Base-by-base conservation (phyloP, 768 basidiomycete genomes). In the Mycena alexandri region DNA sequence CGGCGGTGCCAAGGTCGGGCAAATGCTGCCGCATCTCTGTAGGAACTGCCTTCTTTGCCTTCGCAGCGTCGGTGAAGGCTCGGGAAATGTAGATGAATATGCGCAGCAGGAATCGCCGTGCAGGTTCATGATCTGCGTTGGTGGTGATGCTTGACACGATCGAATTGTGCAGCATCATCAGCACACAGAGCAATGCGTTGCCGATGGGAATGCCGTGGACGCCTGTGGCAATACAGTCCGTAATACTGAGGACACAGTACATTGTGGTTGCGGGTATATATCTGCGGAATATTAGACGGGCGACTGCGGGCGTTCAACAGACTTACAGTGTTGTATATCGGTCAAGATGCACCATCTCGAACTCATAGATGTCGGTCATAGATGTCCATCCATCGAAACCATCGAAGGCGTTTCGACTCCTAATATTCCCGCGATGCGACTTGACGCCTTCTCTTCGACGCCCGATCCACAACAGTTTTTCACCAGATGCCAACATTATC, bases 41-140 rank as follows among this genome's bases (percentile, higher is more conserved):
- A 5, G n/a, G 33, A n/a, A 19, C 16, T 2, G 21, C 5, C 5
- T 43, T 21, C 9, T 16, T 43, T 12, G 5, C 1, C 41, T 16
- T 42, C 6, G 24, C 21, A 4, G 5, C 11, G 11, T 48, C 42
- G 2, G 33, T 36, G 13, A 60, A 47, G 2, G 44, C 46, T 9
- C 48, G 46, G 2, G n/a, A n/a, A 2, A 33, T 7, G 19, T 48
- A 60, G n/a, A 60, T 50, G 33, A 60, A 60, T 0, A 60, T 60
- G 0, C 47, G 58, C 0, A 50, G 19, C 0, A 60, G 29, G 22
- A 60, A 60, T 4, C 46, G 58, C 3, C 46, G 47, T 17, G 47
- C 58, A 1, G 58, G 46, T 22, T 60, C 47, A 34, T 48, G 58
- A 12, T 60, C 58, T 1, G 47, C 58, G 16, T 60, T 60, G 5